Conservation (phyloP, 2,329 filamentous ascomycete genomes). For the Colletotrichum sp. region DNA sequence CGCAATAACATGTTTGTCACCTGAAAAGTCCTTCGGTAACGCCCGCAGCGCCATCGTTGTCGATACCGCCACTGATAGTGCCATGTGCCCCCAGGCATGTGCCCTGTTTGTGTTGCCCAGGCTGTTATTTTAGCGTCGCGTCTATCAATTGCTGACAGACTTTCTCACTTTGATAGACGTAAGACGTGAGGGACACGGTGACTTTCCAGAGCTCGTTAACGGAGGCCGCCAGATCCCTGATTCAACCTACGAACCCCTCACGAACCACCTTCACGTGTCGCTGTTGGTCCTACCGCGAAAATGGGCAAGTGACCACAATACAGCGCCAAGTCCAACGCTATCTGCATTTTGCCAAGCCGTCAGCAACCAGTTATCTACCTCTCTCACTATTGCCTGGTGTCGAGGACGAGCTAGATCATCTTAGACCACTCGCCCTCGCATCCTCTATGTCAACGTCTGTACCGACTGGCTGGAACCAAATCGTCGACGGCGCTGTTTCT, state of each 20-base stretch:
- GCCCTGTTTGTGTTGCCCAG: not conserved
- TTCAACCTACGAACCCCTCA: not conserved
- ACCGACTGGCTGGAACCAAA: not conserved
- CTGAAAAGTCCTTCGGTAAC: not conserved
- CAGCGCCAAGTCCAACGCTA: not conserved
- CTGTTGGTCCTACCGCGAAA: not conserved
- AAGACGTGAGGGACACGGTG: no score
- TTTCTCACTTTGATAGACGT: not conserved
- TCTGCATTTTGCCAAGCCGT: not conserved
- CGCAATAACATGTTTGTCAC: not conserved
- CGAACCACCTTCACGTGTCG: slow-evolving; percentile 5
- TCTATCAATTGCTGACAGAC: not conserved
- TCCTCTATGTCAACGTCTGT: not conserved
- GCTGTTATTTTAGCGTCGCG: not conserved
- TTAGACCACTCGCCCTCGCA: not conserved
- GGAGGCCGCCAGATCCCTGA: no score
- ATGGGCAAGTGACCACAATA: slow-evolving; percentile 1
- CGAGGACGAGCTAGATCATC: not conserved
- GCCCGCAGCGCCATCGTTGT: not conserved
- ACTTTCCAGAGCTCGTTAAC: no score
- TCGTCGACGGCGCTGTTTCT: not conserved
- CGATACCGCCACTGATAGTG: not conserved
- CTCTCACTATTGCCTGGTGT: not conserved
- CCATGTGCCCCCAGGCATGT: not conserved
- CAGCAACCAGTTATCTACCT: not conserved